Evolutionary conservation across 129 eudicot species (phyloP).

Genomic region (Escallonia herrerae): DNA sequence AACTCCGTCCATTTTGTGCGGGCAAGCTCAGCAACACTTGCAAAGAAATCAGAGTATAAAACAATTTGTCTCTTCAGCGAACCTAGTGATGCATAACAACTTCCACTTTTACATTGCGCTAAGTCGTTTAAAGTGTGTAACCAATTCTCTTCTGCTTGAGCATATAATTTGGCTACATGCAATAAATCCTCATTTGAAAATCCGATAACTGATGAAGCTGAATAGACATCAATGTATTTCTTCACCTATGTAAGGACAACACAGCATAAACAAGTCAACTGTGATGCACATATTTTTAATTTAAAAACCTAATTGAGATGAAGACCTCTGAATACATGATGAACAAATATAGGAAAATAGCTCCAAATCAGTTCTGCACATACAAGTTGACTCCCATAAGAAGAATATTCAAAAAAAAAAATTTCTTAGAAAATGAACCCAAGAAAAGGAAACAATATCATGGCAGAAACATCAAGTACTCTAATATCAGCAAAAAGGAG

Average conservation of each 20-base stretch:
- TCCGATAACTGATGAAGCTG: constrained; percentile 86
- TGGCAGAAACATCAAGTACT: too few relatives aligned
- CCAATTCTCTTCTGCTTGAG: constrained; percentile 54
- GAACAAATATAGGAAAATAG: neutral
- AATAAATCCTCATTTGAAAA: constrained; percentile 76
- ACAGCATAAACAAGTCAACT: constrained; percentile 11
- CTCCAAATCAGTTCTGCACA: neutral
- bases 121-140: constrained; percentile 25
- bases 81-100: constrained; percentile 30
- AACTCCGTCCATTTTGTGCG: constrained; percentile 97
- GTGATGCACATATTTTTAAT: neutral
- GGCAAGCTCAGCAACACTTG: constrained; percentile 75
- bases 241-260: constrained; percentile 62
- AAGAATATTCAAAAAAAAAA: too few relatives aligned
- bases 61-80: constrained; percentile 47
- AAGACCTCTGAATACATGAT: neutral
- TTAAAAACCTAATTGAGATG: neutral
- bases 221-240: constrained; percentile 87
- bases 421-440: too few relatives aligned
- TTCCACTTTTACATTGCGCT: constrained; percentile 17
- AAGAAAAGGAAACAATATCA: too few relatives aligned
- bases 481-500: too few relatives aligned
- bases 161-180: constrained; percentile 51
- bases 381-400: neutral
- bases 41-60: constrained; percentile 50